Evolutionary conservation across 345 rosid species (phyloP).

Genomic region (Ailanthus altissimus): DNA sequence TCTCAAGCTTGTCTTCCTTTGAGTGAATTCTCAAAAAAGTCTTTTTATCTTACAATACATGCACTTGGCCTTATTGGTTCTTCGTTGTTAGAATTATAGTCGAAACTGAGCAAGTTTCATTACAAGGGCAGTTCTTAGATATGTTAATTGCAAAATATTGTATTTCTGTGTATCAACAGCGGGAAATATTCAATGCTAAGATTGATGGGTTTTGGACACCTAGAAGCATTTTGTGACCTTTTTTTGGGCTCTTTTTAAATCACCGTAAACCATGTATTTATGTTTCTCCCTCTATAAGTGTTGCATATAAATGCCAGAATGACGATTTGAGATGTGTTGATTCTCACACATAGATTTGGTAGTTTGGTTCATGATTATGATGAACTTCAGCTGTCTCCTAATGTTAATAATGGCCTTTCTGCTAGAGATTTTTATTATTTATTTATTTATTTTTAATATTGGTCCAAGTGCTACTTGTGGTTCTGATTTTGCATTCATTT

Average conservation of each 20-base stretch:
- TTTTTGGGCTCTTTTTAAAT: not conserved
- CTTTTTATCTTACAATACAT: not conserved
- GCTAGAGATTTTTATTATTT: no score
- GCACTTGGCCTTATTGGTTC: not conserved
- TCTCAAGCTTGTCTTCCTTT: not conserved
- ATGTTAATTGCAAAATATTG: not conserved
- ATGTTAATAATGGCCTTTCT: not conserved
- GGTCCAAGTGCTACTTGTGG: not conserved
- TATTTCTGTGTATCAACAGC: no score
- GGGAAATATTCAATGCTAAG: not conserved
- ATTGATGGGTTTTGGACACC: not conserved
- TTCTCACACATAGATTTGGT: not conserved
- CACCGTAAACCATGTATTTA: not conserved
- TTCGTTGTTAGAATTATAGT: not conserved
- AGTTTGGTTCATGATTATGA: not conserved
- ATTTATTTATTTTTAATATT: not conserved
- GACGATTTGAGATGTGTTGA: not conserved
- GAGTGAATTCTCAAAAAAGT: not conserved
- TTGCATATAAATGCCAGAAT: not conserved
- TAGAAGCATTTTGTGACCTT: not conserved
- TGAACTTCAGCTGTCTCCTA: not conserved
- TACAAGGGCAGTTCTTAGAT: not conserved
- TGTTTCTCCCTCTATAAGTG: not conserved
- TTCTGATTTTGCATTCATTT: slow-evolving; percentile 1
- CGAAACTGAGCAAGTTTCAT: not conserved